Conservation (phyloP, 1,284 basidiomycete genomes). For the Crepidotus sp. region DNA sequence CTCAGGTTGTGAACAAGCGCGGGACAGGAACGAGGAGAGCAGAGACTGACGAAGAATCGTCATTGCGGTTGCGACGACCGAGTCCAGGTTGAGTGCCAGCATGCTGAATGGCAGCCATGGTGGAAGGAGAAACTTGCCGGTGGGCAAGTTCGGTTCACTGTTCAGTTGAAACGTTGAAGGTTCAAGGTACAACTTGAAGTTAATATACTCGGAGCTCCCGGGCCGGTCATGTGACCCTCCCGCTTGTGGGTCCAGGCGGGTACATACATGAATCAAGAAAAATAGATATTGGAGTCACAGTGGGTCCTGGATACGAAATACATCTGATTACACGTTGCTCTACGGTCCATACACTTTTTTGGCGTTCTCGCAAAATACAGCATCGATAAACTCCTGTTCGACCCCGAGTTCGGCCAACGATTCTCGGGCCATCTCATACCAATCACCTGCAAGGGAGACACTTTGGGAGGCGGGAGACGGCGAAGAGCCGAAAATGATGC, state of each 20-base stretch:
- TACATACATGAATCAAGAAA: not conserved
- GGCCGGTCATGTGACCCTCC: not conserved
- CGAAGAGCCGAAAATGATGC: slow-evolving; percentile 54
- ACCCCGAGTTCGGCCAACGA: slow-evolving; percentile 77
- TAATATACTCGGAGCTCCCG: too few relatives aligned
- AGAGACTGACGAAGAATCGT: slow-evolving; percentile 26
- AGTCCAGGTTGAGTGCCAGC: slow-evolving; percentile 17
- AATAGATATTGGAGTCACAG: not conserved
- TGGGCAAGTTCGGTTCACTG: not conserved
- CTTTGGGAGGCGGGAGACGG: slow-evolving; percentile 38
- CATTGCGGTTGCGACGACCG: slow-evolving; percentile 20
- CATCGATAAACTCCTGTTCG: slow-evolving; percentile 69
- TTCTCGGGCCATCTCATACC: slow-evolving; percentile 78
- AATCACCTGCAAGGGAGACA: slow-evolving; percentile 48
- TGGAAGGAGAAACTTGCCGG: not conserved
- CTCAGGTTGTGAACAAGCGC: slow-evolving; percentile 1
- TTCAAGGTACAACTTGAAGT: slow-evolving; percentile 14
- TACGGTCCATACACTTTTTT: slow-evolving; percentile 45
- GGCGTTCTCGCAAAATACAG: slow-evolving; percentile 63
- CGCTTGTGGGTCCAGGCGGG: not conserved
- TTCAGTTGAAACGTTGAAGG: too few relatives aligned
- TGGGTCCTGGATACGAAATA: slow-evolving; percentile 2
- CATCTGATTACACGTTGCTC: not conserved
- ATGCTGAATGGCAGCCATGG: slow-evolving; percentile 8
- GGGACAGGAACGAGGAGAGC: not conserved